Percentiles rank a stretch among this genome's conserved stretches.
These are phyloP conservation scores for Helianthus tuberosus DNA, from an alignment of 129 eudicot species.

Conservation along the genomic window DNA sequence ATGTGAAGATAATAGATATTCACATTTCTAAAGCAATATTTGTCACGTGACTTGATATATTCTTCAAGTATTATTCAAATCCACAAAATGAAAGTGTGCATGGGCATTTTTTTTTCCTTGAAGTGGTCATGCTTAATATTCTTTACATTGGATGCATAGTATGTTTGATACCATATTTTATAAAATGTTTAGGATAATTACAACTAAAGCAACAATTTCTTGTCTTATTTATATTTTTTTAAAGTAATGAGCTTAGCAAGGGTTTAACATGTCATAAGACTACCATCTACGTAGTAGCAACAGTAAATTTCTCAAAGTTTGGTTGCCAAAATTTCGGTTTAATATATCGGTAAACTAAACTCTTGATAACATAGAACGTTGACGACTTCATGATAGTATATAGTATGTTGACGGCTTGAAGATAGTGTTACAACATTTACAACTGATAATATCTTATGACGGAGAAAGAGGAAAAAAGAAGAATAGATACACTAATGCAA, in stretches of 20 bases:
- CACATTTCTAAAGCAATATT: not conserved
- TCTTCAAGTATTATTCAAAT: not conserved
- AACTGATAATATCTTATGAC: not conserved
- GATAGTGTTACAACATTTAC: not conserved
- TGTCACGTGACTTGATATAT: not conserved
- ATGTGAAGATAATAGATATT: constrained; percentile 1
- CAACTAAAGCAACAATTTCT: not conserved
- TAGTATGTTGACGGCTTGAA: not conserved
- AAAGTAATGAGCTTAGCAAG: not conserved
- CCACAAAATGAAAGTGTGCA: not conserved
- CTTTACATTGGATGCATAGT: not conserved
- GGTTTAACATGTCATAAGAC: too few relatives aligned
- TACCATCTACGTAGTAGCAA: too few relatives aligned
- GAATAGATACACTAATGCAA: not conserved
- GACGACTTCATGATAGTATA: too few relatives aligned
- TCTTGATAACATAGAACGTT: too few relatives aligned
- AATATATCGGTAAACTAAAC: too few relatives aligned
- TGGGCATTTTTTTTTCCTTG: not conserved
- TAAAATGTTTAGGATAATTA: not conserved
- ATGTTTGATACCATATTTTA: not conserved
- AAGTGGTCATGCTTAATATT: constrained; percentile 2
- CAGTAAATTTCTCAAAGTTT: too few relatives aligned
- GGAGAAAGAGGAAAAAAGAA: not conserved
- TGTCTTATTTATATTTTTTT: not conserved
- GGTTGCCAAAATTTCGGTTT: too few relatives aligned